Evolutionary conservation across 2,329 filamentous ascomycete genomes (phyloP).

Genomic region (Botryotinia calthae): DNA sequence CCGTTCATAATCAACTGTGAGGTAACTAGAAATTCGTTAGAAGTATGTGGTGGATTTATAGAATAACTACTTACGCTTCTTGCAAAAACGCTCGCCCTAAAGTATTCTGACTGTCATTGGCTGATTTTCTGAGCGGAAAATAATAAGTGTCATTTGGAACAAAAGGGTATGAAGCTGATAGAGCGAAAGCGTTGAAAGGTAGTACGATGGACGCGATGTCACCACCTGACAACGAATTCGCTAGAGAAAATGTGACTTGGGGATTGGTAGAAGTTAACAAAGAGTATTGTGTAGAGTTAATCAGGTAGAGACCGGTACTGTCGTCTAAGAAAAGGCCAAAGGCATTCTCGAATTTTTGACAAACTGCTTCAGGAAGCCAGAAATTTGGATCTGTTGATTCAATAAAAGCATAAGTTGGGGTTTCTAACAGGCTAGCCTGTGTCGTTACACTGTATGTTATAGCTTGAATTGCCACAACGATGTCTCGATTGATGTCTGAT

Average conservation of each 20-base stretch:
- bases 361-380: slow-evolving; percentile 58
- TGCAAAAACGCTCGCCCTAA: slow-evolving; percentile 43
- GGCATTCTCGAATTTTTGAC: slow-evolving; percentile 59
- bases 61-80: slow-evolving; percentile 36
- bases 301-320: slow-evolving; percentile 60
- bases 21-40: slow-evolving; percentile 26
- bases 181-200: slow-evolving; percentile 34
- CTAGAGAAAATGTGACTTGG: slow-evolving; percentile 35
- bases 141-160: slow-evolving; percentile 47
- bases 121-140: slow-evolving; percentile 41
- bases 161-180: slow-evolving; percentile 28
- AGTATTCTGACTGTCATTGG: slow-evolving; percentile 39
- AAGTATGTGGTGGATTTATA: neutral
- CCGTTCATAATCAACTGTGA: slow-evolving; percentile 36
- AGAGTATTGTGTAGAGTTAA: slow-evolving; percentile 47
- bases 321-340: slow-evolving; percentile 65
- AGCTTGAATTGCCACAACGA: slow-evolving; percentile 43
- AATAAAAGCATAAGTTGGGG: slow-evolving; percentile 43
- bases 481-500: slow-evolving; percentile 41
- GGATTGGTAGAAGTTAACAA: slow-evolving; percentile 32
- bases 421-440: slow-evolving; percentile 37
- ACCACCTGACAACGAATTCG: slow-evolving; percentile 23
- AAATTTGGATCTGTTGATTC: slow-evolving; percentile 63
- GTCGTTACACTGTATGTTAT: slow-evolving; percentile 41
- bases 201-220: slow-evolving; percentile 36